Base-by-base conservation (phyloP, 768 basidiomycete species). In the Lentinus brumalis region DNA sequence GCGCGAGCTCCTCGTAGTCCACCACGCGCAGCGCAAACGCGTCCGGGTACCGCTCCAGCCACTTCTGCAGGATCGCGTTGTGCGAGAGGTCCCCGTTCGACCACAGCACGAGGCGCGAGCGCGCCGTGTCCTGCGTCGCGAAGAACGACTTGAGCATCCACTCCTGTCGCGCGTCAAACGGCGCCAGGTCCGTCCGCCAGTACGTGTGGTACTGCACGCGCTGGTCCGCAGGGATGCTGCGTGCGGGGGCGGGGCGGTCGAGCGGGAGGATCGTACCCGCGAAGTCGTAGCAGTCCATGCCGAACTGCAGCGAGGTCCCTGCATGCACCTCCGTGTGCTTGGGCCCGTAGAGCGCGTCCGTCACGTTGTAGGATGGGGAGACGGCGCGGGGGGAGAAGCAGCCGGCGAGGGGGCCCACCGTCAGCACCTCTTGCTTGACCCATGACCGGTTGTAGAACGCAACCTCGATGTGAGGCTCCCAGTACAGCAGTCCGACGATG, bases 101-200 rank as follows among this genome's bases (percentile, higher is more conserved):
- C 96, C 96, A 98, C 56, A 99, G 76, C 47, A 95, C 82, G 58
- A 98, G 76, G 18, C 84, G 83, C 15, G 88, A 81, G 47, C 80
- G 73, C 1, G 75, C 68, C 15, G 87, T 64, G 61, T 92, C 83
- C 73, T 98, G 96, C 5, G 96, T 98, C 3, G 94, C 92, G 62
- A 98, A 92, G 73, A 96, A 96, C 2, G 93, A 93, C 69, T 92
- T 90, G 71, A 98, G 83, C 81, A 96, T 92, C 78, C 86, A 88
- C 70, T 94, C 91, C 69, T 98, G 95, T 29, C 96, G 82, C 57
- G 83, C 80, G 2, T 81, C 86, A 66, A 98, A 94, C 1, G 87
- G 79, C 0, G 87, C 86, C 42, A 98, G 85, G 76, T 98, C 96
- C 58, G 83, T 85, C 14, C 96, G 82, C 96, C 96, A 98, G 73